Evolutionary conservation across 257 asterid species (phyloP).

Genomic region (Primulina tabacum): DNA sequence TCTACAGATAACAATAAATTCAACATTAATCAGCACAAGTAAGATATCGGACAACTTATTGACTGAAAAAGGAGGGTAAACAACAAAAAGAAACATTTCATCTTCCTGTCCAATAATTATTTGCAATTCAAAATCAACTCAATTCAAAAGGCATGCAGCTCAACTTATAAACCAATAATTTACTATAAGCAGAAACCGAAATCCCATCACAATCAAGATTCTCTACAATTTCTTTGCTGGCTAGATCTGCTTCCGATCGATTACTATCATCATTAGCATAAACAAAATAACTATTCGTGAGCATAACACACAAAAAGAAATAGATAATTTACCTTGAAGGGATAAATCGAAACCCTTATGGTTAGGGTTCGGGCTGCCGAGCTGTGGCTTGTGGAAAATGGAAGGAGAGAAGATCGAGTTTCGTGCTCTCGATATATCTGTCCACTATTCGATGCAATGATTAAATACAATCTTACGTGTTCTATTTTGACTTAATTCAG

Average conservation of each 20-base stretch:
- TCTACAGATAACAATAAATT: constrained; percentile 20
- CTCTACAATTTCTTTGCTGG: constrained; percentile 6
- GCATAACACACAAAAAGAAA: neutral
- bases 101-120: constrained; percentile 1
- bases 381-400: neutral
- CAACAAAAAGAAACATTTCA: neutral
- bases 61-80: neutral
- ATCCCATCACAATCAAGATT: constrained; percentile 12
- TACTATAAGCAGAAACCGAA: neutral
- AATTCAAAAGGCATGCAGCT: constrained; percentile 20
- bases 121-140: constrained; percentile 6
- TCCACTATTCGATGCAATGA: neutral
- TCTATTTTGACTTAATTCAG: too few relatives aligned
- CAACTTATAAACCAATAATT: neutral
- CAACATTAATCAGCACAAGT: constrained; percentile 7
- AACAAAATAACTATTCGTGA: neutral
- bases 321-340: neutral
- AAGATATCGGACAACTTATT: constrained; percentile 4
- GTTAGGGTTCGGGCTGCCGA: neutral
- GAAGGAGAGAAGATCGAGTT: neutral
- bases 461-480: neutral
- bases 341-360: neutral
- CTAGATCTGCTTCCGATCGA: constrained; percentile 19
- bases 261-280: neutral
- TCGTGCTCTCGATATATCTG: neutral